Evolutionary conservation across 1,284 basidiomycete species (phyloP).

Genomic region (Apiotrichum gamsii): DNA sequence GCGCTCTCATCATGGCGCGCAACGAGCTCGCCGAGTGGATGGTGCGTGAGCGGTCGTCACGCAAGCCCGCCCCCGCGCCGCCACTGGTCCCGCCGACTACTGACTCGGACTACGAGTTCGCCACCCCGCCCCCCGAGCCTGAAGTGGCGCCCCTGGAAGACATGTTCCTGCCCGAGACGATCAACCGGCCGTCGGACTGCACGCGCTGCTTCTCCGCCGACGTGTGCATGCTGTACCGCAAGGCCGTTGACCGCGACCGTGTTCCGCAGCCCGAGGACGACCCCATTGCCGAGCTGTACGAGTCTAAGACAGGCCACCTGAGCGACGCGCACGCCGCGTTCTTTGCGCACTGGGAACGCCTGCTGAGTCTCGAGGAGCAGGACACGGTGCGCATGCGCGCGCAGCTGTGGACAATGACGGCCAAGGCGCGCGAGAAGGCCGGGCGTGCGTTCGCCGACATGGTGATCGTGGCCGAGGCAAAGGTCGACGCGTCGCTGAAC

Average conservation of each 20-base stretch:
- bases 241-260: constrained; percentile 57
- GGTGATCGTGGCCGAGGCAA: constrained; percentile 55
- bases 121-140: neutral
- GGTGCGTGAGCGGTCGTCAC: constrained; percentile 14
- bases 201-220: constrained; percentile 75
- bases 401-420: constrained; percentile 90
- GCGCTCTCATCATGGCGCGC: constrained; percentile 70
- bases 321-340: constrained; percentile 64
- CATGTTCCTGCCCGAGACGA: constrained; percentile 73
- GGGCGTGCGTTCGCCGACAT: constrained; percentile 75
- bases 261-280: constrained; percentile 55
- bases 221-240: constrained; percentile 89
- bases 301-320: constrained; percentile 73
- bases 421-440: constrained; percentile 65
- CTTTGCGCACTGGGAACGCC: constrained; percentile 83
- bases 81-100: no score
- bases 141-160: constrained; percentile 23
- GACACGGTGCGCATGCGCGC: constrained; percentile 74
- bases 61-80: neutral
- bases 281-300: constrained; percentile 68
- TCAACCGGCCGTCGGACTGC: constrained; percentile 75
- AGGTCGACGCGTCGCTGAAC: constrained; percentile 39
- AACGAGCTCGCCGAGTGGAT: constrained; percentile 82
- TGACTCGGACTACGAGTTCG: constrained; percentile 2
- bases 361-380: constrained; percentile 82